Evolutionary conservation across 2,329 filamentous ascomycete genomes (phyloP), one percentile per base, ranked within the genome.

Genomic region (Aphanoascus verrucosus): DNA sequence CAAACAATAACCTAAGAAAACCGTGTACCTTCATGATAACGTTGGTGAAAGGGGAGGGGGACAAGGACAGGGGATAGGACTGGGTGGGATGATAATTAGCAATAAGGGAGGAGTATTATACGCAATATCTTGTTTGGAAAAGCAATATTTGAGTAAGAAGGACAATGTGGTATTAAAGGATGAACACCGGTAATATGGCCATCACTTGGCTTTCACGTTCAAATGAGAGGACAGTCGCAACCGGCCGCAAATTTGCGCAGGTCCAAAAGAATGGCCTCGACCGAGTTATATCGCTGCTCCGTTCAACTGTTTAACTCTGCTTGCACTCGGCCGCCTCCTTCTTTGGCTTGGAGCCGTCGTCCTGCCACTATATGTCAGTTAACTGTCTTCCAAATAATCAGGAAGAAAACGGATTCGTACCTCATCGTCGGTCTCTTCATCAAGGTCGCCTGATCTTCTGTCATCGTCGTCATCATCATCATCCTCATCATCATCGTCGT

Each of bases 291-390:
- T 12, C 8, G 37, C 45, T 40, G n/a, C 23, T 1, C 4, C 32
- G 32, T 37, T 37, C 11, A 23, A 42, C 17, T 19, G 56, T 73
- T 78, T 81, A 94, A 76, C 87, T 94, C 76, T 94, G 88, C 80
- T 95, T 95, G 83, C 89, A 95, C 77, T 95, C 89, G 61, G 89
- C 87, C 61, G 88, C 84, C 74, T 94, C 88, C 75, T 93, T 88
- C 79, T 94, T 94, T 55, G 89, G 88, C 79, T 91, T 94, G 63
- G 85, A 84, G 60, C 82, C 82, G 67, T 90, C 88, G 67, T 94
- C 87, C 88, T 94, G 62, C n/a, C 44, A 56, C 28, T 8, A 47
- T 64, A 57, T 67, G 65, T 58, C 53, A 59, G 34, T 34, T 3
- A 53, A 46, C 14, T 48, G 9, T 28, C 14, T 15, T 17, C 9